Percentiles rank a stretch among this genome's conserved stretches.
Evolutionary conservation across 257 asterid genomes (phyloP).

Genomic region (Voacanga thouarsii): DNA sequence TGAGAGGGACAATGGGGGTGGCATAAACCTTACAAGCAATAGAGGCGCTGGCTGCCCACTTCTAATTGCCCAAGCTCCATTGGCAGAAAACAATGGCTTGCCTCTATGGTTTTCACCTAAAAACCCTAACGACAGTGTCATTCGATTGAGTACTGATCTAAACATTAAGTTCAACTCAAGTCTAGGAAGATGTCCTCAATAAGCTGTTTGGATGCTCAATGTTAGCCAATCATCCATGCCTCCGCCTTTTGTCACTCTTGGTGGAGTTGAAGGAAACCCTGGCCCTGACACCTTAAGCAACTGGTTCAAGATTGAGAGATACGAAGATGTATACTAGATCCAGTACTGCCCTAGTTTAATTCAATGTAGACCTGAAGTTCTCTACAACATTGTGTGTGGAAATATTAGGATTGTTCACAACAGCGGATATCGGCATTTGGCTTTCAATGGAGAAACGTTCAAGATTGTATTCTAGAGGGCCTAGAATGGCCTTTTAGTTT

Average conservation of each 20-base stretch:
- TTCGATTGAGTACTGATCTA: background rate
- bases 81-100: background rate
- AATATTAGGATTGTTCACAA: too few species aligned
- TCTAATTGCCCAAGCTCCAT: background rate
- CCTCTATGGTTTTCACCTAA: background rate
- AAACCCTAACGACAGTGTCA: background rate
- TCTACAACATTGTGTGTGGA: too few species aligned
- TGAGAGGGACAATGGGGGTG: background rate
- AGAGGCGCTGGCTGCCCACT: background rate
- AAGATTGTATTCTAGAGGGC: too few species aligned
- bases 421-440: too few species aligned
- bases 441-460: too few species aligned
- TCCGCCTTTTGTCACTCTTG: background rate
- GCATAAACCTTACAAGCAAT: background rate
- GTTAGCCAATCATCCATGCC: background rate
- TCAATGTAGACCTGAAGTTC: too few species aligned
- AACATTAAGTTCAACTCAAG: background rate
- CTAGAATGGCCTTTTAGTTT: background rate
- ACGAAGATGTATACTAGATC: background rate
- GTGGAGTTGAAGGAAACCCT: conserved; percentile 2
- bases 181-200: background rate
- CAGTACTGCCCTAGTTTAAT: too few species aligned
- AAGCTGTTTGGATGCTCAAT: background rate
- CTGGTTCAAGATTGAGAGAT: conserved; percentile 2
- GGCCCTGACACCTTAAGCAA: background rate